Conservation (phyloP, 106 monocot genomes). For the Amphibolis antarctica region DNA sequence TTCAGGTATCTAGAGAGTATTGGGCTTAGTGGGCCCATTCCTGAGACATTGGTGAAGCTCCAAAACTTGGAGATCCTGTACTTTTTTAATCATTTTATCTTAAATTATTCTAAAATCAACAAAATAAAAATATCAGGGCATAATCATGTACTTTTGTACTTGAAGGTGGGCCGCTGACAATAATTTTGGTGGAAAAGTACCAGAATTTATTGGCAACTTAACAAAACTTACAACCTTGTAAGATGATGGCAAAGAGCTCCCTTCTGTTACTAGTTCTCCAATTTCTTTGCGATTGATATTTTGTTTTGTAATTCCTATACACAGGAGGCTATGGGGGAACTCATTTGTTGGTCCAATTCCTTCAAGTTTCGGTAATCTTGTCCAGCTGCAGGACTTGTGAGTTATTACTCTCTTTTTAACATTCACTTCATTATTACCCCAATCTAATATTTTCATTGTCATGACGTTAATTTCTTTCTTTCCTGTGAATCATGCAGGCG, state of each 20-base stretch:
- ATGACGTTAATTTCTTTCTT: neutral
- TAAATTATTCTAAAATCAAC: neutral
- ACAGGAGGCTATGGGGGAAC: conserved; percentile 16
- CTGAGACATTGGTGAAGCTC: conserved; percentile 13
- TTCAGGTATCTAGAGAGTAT: conserved; percentile 16
- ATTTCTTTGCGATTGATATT: neutral
- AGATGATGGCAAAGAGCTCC: neutral
- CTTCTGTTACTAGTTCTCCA: neutral
- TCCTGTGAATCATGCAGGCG: conserved; percentile 4
- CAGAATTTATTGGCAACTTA: conserved; percentile 15
- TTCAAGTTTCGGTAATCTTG: conserved; percentile 7
- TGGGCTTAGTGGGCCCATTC: conserved; percentile 16
- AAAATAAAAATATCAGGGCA: neutral
- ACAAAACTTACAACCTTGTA: conserved; percentile 6
- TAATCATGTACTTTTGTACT: neutral
- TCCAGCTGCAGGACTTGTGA: conserved; percentile 5
- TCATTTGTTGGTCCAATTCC: conserved; percentile 23
- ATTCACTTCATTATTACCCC: neutral
- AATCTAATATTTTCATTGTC: neutral
- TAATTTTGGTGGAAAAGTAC: conserved; percentile 16
- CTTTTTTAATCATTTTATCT: neutral
- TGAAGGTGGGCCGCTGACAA: conserved; percentile 18
- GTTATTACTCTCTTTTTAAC: neutral
- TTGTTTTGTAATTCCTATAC: neutral
- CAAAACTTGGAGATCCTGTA: conserved; percentile 11